phyloP scores from a whole-genome alignment of 495 filamentous ascomycete genomes.

The Aspergillus diversus region DNA sequence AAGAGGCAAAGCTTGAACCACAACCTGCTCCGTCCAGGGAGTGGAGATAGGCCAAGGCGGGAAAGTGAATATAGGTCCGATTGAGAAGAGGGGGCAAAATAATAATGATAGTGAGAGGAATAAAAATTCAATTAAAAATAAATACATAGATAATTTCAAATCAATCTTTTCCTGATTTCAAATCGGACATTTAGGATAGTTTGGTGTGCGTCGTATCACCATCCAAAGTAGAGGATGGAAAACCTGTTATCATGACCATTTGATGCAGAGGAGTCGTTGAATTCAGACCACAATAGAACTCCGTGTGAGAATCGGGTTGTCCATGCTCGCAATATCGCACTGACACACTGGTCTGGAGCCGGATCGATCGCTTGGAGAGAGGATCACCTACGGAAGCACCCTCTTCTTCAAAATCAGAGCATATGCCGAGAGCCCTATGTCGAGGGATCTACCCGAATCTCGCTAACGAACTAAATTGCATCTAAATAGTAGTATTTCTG shows the following conservation, averaged over 20 bases:
- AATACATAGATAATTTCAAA: not conserved
- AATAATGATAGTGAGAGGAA: no score
- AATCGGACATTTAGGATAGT: no score
- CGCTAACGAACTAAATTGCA: no score
- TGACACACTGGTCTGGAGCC: not conserved
- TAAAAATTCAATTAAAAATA: not conserved
- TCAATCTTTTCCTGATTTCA: not conserved
- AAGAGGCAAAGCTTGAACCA: conserved; percentile 10
- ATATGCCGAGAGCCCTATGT: no score
- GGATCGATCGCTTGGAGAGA: not conserved
- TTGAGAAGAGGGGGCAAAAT: no score
- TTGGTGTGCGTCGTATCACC: no score
- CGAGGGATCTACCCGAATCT: no score
- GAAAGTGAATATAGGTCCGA: no score
- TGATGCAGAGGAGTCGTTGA: conserved; percentile 7
- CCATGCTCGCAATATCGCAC: not conserved
- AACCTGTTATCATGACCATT: not conserved
- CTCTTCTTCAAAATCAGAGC: no score
- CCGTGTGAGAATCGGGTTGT: not conserved
- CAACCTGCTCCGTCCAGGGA: not conserved
- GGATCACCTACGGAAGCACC: no score
- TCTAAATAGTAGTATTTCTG: no score
- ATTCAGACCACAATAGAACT: not conserved
- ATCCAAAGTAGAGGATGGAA: not conserved
- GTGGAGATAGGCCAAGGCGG: no score